Conservation (phyloP, 2,329 filamentous ascomycete genomes). For the Pseudocercospora eumusae region DNA sequence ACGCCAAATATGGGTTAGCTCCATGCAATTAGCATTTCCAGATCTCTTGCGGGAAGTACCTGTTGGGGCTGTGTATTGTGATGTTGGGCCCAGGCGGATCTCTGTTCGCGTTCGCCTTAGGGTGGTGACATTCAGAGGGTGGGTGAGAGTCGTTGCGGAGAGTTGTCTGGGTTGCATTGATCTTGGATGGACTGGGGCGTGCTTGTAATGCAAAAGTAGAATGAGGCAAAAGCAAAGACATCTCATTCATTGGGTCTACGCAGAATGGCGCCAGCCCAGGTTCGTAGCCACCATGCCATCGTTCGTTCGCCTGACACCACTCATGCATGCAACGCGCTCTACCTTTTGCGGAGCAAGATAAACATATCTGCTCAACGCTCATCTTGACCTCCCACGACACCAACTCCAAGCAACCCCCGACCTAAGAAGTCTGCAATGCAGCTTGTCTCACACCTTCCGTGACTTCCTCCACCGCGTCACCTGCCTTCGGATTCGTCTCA, state of each 20-base stretch:
- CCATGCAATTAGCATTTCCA: not conserved
- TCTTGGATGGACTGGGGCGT: not conserved
- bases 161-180: not conserved
- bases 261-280: not conserved
- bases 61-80: not conserved
- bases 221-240: not conserved
- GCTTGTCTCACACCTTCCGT: slow-evolving; percentile 49
- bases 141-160: not conserved
- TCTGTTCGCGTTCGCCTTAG: not conserved
- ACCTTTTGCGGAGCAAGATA: slow-evolving; percentile 2
- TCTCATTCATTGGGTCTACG: not conserved
- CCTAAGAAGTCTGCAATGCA: slow-evolving; percentile 45
- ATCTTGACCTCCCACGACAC: not conserved
- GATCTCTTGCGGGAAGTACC: too few relatives aligned
- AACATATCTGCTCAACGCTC: not conserved
- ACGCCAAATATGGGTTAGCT: too few relatives aligned
- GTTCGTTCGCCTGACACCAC: not conserved
- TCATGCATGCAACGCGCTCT: not conserved
- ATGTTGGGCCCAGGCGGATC: not conserved
- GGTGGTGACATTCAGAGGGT: not conserved
- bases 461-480: slow-evolving; percentile 49
- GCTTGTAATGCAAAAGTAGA: not conserved
- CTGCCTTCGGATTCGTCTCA: slow-evolving; percentile 39
- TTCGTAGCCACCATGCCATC: not conserved
- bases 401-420: not conserved